Evolutionary conservation across 2,329 filamentous ascomycete genomes (phyloP), one percentile per base, ranked within the genome.

Genomic region (Phialocephala sp.): DNA sequence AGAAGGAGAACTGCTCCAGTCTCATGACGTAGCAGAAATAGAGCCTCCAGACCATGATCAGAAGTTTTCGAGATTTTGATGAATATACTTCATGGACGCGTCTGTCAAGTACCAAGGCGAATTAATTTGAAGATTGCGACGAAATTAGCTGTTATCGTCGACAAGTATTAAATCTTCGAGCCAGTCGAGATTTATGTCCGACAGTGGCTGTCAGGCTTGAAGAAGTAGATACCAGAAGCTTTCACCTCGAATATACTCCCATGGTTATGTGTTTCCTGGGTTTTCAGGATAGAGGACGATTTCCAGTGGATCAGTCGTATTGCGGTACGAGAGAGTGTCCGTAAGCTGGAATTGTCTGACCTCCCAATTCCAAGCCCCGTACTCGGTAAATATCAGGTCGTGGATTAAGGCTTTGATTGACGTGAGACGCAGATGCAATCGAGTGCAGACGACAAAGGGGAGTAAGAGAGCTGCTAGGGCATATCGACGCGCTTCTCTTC

Each of bases 41-140:
- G 64, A 68, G 2, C 68, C 77, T 12, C 73, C 72, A 0, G 73
- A 77, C 6, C 77, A 79, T 58, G 68, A 78, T 58, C 63, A 0
- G 68, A 72, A 0, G 74, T 75, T 0, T 74, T 80, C 65, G 56
- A 63, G 0, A 67, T 77, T 1, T 27, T 79, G 8, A 72, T 79
- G 61, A 70, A 71, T 24, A 74, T 80, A 8, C 73, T 75, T 2
- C 77, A 79, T 35, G 58, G 64, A 35, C 58, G 63, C 8, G 59
- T 60, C 43, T 52, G 60, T 24, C 64, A 70, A n/a, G 67, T 79
- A 2, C 73, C 72, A 1, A n/a, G 62, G 22, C 62, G 39, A 24
- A 32, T 79, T 1, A 62, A 62, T 4, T 73, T 77, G 8, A 6
- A 56, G 0, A 63, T 72, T 11, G 67, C 78, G 1, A 70, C 76